A percentile compares a stretch with the other conserved stretches of the same genome.
These are phyloP conservation scores for Geranium brycei DNA, from an alignment of 345 rosid species.

Conservation along the genomic window DNA sequence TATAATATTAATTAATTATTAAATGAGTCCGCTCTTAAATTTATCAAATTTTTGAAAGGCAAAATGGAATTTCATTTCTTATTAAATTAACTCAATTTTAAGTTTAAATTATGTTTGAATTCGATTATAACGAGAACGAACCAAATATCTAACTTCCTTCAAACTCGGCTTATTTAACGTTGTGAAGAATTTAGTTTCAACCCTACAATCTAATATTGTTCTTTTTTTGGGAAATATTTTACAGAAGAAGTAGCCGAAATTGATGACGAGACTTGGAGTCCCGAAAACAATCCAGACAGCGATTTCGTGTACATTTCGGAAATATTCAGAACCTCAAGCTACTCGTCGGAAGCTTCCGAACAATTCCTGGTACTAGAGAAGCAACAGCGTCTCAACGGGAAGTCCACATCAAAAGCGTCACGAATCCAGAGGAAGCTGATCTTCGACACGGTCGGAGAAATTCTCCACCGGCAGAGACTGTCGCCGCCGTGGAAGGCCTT, in stretches of 20 bases:
- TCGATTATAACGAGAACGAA: no score
- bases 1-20: no score
- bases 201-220: background rate
- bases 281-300: slow-evolving; percentile 28
- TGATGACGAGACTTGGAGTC: slow-evolving; percentile 44
- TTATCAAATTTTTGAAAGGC: no score
- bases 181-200: no score
- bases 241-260: slow-evolving; percentile 39
- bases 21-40: no score
- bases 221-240: background rate
- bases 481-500: slow-evolving; percentile 46
- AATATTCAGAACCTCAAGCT: slow-evolving; percentile 46
- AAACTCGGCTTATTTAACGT: no score
- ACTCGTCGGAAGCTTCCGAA: slow-evolving; percentile 43
- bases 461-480: slow-evolving; percentile 34
- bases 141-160: no score
- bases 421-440: slow-evolving; percentile 49
- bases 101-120: no score
- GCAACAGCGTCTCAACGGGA: slow-evolving; percentile 51
- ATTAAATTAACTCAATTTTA: no score
- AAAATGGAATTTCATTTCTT: no score
- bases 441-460: slow-evolving; percentile 58
- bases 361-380: slow-evolving; percentile 57
- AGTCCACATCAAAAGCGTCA: slow-evolving; percentile 36
- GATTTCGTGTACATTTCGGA: slow-evolving; percentile 66